Evolutionary conservation across 1,284 basidiomycete species (phyloP), one percentile per base, ranked within the genome.

Genomic region (Wolfiporia cocos): DNA sequence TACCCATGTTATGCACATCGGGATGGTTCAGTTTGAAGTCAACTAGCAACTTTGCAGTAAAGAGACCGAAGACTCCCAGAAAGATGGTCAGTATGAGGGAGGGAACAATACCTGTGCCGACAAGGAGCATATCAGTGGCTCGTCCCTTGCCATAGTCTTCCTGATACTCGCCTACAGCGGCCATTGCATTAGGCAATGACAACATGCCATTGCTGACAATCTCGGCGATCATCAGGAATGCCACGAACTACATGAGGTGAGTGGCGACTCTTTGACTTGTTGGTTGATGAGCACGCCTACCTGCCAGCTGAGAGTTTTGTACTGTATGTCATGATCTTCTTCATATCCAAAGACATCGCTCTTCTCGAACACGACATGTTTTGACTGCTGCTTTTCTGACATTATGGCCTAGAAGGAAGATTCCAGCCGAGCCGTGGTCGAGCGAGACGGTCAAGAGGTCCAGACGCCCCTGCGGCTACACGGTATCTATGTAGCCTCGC

Each of bases 191-290:
- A 0, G 77, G 76, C 4, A 78, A 63, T 12, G 74, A 75, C 14
- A 78, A 58, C 64, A 78, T 74, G 12, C 76, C 77, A 54, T 77
- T 75, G 51, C 72, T 74, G 37, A 79, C 73, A 22, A 77, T 76
- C 49, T 75, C 71, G 34, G 74, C 73, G 44, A 77, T 76, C 75
- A 79, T 78, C 29, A 78, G 58, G 34, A 76, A 53, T 19, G 64
- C 61, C 4, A 74, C 70, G 44, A 73, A 69, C 71, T 73, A 41
- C 30, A 28, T 28, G 29, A 15, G 10, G 6, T 20, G 35, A 18
- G 24, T n/a, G 31, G 24, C 22, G 9, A 17, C 29, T 17, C 14
- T 15, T 42, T 30, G 19, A 32, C 20, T 17, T 36, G 9, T 17
- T 20, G 33, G 20, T 9, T 30, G 7, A 14, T 18, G 20, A 10